Evolutionary conservation across 1,284 basidiomycete genomes (phyloP).

Genomic region (Melanopsichium pennsylvanicum): DNA sequence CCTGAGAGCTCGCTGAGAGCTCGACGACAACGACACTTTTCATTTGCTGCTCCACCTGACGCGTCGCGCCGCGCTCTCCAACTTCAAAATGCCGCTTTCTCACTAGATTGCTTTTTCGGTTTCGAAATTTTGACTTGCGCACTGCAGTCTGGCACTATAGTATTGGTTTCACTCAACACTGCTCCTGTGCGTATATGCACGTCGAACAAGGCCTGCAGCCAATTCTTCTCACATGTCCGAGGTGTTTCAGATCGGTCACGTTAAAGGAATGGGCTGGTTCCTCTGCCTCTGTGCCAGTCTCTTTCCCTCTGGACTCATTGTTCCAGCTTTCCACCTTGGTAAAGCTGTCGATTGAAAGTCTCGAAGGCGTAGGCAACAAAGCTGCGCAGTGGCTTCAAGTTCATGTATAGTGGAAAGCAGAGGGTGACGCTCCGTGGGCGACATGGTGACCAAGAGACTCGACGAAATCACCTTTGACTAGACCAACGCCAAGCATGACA

Average conservation of each 20-base stretch:
- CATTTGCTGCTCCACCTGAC: too few species aligned
- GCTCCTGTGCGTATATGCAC: conserved; percentile 21
- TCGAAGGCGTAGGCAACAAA: too few species aligned
- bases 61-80: conserved; percentile 6
- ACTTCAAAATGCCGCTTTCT: neutral
- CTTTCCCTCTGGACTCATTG: too few species aligned
- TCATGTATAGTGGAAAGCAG: too few species aligned
- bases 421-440: too few species aligned
- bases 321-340: too few species aligned
- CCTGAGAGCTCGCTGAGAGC: neutral
- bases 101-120: neutral
- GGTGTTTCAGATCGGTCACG: neutral
- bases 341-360: too few species aligned
- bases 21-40: conserved; percentile 11
- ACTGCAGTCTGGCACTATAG: neutral
- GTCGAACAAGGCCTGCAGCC: conserved; percentile 12
- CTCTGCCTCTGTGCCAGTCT: too few species aligned
- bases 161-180: conserved; percentile 3
- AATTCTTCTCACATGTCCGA: conserved; percentile 45
- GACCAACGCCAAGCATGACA: conserved; percentile 6
- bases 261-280: too few species aligned
- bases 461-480: too few species aligned
- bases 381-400: too few species aligned
- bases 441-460: too few species aligned
- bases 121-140: conserved; percentile 4